Evolutionary conservation across 805 yeast species (phyloP).

Genomic region (Komagataella pseudopastoris): DNA sequence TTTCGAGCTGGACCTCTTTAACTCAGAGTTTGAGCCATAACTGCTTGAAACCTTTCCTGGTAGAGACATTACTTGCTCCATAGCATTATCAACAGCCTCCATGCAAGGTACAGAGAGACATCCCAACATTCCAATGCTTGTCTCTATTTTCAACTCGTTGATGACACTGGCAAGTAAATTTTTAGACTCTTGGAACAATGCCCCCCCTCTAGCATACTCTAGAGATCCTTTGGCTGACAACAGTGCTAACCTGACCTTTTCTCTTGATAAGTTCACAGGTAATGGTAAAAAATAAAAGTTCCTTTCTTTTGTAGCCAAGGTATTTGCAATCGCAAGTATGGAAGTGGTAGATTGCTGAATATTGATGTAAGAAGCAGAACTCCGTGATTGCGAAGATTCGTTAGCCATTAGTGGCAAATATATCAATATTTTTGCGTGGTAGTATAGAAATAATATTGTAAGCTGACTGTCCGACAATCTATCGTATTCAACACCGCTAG

Average conservation of each 20-base stretch:
- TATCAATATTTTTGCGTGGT: slow-evolving; percentile 47
- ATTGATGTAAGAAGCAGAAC: slow-evolving; percentile 46
- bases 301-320: slow-evolving; percentile 23
- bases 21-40: background rate
- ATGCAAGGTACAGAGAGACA: slow-evolving; percentile 44
- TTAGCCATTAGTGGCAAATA: slow-evolving; percentile 50
- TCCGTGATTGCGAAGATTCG: slow-evolving; percentile 20
- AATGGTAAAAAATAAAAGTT: slow-evolving; percentile 35
- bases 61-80: slow-evolving; percentile 46
- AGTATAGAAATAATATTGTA: slow-evolving; percentile 42
- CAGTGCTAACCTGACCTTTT: slow-evolving; percentile 48
- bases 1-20: background rate
- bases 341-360: slow-evolving; percentile 58
- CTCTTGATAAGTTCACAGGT: slow-evolving; percentile 50
- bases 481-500: slow-evolving; percentile 31
- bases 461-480: slow-evolving; percentile 29
- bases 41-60: slow-evolving; percentile 18
- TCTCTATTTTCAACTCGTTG: slow-evolving; percentile 35
- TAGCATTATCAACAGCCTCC: slow-evolving; percentile 41
- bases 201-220: slow-evolving; percentile 76
- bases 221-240: slow-evolving; percentile 64
- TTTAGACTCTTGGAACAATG: slow-evolving; percentile 59
- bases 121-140: slow-evolving; percentile 43
- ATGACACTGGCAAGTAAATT: slow-evolving; percentile 37
- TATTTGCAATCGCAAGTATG: slow-evolving; percentile 31